These are phyloP conservation scores for Xylaria sp. DNA, from an alignment of 2,329 filamentous ascomycete genomes.

Conservation along the genomic window DNA sequence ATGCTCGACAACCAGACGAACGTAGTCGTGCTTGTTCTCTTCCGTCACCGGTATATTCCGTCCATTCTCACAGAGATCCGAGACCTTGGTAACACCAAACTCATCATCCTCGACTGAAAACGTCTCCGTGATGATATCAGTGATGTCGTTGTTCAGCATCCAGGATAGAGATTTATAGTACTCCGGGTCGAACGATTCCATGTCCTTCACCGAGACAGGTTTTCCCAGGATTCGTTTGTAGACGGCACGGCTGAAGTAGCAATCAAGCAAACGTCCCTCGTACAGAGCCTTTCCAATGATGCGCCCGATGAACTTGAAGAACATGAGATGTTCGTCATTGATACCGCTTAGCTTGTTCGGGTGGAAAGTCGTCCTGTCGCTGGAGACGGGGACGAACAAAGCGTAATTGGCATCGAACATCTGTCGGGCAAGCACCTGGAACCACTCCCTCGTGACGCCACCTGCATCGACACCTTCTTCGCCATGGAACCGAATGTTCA, in stretches of 20 bases:
- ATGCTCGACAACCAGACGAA: conserved; percentile 90
- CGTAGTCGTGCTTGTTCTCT: conserved; percentile 98
- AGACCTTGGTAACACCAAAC: conserved; percentile 81
- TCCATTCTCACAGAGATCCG: conserved; percentile 82
- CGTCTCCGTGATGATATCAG: conserved; percentile 92
- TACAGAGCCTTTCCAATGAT: conserved; percentile 98
- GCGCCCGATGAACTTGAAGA: conserved; percentile 98
- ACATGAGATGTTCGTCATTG: conserved; percentile 92
- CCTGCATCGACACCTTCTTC: conserved; percentile 98
- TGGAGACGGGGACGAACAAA: conserved; percentile 91
- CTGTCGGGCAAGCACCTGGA: conserved; percentile 91
- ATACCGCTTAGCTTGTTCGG: conserved; percentile 90
- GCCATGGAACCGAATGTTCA: conserved; percentile 94
- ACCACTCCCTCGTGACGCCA: conserved; percentile 97
- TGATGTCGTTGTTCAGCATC: conserved; percentile 99
- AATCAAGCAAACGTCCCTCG: conserved; percentile 91
- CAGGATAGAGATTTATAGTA: conserved; percentile 98
- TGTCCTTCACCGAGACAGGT: conserved; percentile 94
- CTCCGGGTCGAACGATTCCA: conserved; percentile 96
- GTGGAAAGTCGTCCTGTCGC: conserved; percentile 97
- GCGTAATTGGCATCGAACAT: conserved; percentile 99
- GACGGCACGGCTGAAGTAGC: conserved; percentile 96
- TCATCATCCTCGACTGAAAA: conserved; percentile 92
- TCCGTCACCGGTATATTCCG: conserved; percentile 91
- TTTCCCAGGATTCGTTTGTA: conserved; percentile 97